Conservation (phyloP, 2,329 filamentous ascomycete species). For the Fusarium tuaranense region DNA sequence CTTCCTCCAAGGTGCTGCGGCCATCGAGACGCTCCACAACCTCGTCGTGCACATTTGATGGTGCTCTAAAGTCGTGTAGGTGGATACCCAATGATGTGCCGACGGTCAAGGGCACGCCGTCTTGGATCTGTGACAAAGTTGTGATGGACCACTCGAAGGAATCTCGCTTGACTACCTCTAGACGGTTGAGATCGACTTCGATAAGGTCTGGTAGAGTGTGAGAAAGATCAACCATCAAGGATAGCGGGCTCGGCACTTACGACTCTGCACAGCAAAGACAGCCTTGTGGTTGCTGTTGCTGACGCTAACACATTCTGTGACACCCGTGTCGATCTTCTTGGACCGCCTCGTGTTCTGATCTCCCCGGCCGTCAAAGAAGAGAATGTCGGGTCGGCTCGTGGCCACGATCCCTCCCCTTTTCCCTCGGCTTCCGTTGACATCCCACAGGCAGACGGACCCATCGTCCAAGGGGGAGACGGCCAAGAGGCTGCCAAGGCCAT, state of each 20-base stretch:
- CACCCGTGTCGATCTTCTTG: constrained; percentile 76
- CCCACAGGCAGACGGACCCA: constrained; percentile 89
- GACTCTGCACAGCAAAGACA: constrained; percentile 83
- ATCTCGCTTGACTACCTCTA: constrained; percentile 76
- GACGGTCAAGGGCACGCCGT: constrained; percentile 80
- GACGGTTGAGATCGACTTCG: constrained; percentile 82
- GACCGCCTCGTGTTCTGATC: constrained; percentile 60
- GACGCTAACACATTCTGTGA: constrained; percentile 86
- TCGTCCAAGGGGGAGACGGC: constrained; percentile 86
- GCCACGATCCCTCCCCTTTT: constrained; percentile 73
- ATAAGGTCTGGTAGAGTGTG: constrained; percentile 65
- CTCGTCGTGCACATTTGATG: constrained; percentile 48
- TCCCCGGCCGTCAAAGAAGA: constrained; percentile 68
- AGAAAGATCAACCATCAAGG: not conserved
- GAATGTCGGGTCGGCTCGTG: constrained; percentile 73
- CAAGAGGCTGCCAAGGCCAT: constrained; percentile 57
- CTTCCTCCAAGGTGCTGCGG: constrained; percentile 30
- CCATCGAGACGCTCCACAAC: constrained; percentile 52
- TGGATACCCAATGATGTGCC: constrained; percentile 86
- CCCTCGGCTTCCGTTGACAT: constrained; percentile 69
- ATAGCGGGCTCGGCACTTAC: constrained; percentile 54
- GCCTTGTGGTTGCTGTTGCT: constrained; percentile 75
- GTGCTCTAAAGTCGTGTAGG: constrained; percentile 79
- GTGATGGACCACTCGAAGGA: constrained; percentile 87
- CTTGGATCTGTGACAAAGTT: constrained; percentile 77